phyloP scores from a whole-genome alignment of 768 basidiomycete genomes.

The Wakefieldia striispora region DNA sequence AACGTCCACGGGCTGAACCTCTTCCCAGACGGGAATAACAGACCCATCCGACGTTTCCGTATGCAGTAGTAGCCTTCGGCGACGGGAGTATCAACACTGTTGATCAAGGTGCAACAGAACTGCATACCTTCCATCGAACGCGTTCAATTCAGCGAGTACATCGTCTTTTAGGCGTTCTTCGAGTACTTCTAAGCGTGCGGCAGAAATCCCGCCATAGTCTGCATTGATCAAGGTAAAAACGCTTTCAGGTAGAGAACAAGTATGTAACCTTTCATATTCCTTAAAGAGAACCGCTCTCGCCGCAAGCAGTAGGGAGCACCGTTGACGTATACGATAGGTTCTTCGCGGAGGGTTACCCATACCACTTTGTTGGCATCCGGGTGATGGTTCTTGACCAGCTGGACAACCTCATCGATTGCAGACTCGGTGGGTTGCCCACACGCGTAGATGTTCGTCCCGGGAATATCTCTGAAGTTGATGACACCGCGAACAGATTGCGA shows the following conservation, averaged over 20 bases:
- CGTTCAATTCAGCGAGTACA: constrained; percentile 75
- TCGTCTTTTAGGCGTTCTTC: constrained; percentile 90
- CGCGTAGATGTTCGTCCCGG: constrained; percentile 80
- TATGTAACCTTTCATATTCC: constrained; percentile 86
- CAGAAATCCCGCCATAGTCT: constrained; percentile 96
- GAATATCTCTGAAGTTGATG: constrained; percentile 88
- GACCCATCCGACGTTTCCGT: constrained; percentile 85
- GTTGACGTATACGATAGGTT: constrained; percentile 90
- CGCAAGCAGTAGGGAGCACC: constrained; percentile 89
- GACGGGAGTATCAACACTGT: constrained; percentile 1
- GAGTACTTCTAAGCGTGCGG: constrained; percentile 81
- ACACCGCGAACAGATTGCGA: constrained; percentile 81
- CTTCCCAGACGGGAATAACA: constrained; percentile 94
- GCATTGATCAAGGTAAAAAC: neutral
- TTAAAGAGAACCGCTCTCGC: constrained; percentile 77
- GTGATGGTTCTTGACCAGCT: constrained; percentile 57
- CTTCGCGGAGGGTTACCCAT: constrained; percentile 94
- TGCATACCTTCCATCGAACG: constrained; percentile 80
- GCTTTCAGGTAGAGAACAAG: neutral
- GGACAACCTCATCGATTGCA: constrained; percentile 80
- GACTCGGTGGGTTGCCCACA: constrained; percentile 88
- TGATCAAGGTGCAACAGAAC: neutral
- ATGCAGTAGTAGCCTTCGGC: constrained; percentile 74
- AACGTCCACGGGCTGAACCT: constrained; percentile 68
- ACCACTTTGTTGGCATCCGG: constrained; percentile 62